Percentiles rank a stretch among this genome's conserved stretches.
Conservation (phyloP, 345 rosid species). For the Carallia pectinifolia region DNA sequence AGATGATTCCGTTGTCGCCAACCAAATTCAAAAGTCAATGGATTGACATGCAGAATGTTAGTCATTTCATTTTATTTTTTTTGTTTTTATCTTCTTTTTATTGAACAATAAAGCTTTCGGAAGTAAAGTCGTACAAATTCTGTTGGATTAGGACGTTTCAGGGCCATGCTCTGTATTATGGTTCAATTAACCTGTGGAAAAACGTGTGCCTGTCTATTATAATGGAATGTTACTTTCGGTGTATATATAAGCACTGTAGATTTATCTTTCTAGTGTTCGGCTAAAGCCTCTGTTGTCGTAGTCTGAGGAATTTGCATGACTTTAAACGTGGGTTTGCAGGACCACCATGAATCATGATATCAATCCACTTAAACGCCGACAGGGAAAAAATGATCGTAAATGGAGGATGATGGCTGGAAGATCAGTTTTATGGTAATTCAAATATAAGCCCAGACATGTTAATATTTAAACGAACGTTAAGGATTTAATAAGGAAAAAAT, state of each 20-base stretch:
- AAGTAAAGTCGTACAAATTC: conserved; percentile 10
- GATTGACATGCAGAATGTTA: neutral
- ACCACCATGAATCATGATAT: no score
- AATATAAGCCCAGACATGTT: no score
- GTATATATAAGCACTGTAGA: neutral
- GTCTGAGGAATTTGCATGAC: no score
- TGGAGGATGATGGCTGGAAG: no score
- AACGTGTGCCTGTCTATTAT: conserved; percentile 13
- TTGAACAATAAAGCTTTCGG: conserved; percentile 1
- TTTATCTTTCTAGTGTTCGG: neutral
- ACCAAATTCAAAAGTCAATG: conserved; percentile 6
- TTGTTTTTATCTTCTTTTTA: neutral
- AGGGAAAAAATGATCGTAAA: no score
- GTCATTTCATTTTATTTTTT: neutral
- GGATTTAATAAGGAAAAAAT: no score
- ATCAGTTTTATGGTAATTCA: no score
- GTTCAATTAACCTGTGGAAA: conserved; percentile 25
- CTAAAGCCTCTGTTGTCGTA: no score
- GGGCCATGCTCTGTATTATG: conserved; percentile 28
- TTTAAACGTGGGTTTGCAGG: no score
- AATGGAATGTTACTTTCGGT: conserved; percentile 32
- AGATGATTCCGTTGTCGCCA: conserved; percentile 1
- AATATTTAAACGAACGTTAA: no score
- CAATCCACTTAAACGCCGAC: no score
- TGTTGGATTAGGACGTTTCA: conserved; percentile 36